Evolutionary conservation across 1,284 basidiomycete genomes (phyloP), one percentile per base, ranked within the genome.

Genomic region (Lignosus rhinocerotis): DNA sequence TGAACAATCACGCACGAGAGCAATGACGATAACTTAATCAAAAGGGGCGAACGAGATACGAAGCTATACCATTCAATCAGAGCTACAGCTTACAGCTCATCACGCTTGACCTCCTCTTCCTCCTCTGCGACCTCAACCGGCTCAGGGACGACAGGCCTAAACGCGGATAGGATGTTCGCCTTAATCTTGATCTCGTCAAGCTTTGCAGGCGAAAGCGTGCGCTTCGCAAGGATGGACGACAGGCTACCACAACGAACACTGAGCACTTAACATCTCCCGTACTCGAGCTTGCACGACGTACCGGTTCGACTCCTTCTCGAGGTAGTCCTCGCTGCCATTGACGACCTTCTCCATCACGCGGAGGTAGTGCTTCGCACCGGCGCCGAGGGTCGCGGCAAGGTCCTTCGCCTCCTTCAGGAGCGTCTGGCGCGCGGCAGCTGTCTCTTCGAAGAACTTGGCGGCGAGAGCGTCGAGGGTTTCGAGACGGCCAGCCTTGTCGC

Each of bases 181-280:
- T 96, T 96, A 73, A 92, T 84, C 76, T 94, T 92, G 69, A 98
- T 87, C 78, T 98, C 94, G 73, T 99, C 96, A 45, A 96, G 78
- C 77, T 98, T 98, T 53, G 81, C 75, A 0, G 84, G 80, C 5
- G 90, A 81, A 42, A 98, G 77, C 38, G 80, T 86, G 57, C 86
- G 83, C 78, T 93, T 94, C 70, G 79, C 77, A 58, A 95, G 79
- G 67, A 94, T 88, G 63, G 80, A 81, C 53, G 78, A 76, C 60
- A 92, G 73, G n/a, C 88, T 91, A 59, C 10, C 16, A 8, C n/a
- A 25, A 3, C 32, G 21, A 19, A 7, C 31, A 48, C 9, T 17
- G 1, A n/a, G 19, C n/a, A 30, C 30, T n/a, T n/a, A 16, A 12
- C 45, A 6, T 12, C n/a, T n/a, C 42, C 34, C 46, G 43, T 17